Percentiles rank a stretch among this genome's conserved stretches.
Evolutionary conservation across 768 basidiomycete species (phyloP).

Genomic region (Serendipita sp.): DNA sequence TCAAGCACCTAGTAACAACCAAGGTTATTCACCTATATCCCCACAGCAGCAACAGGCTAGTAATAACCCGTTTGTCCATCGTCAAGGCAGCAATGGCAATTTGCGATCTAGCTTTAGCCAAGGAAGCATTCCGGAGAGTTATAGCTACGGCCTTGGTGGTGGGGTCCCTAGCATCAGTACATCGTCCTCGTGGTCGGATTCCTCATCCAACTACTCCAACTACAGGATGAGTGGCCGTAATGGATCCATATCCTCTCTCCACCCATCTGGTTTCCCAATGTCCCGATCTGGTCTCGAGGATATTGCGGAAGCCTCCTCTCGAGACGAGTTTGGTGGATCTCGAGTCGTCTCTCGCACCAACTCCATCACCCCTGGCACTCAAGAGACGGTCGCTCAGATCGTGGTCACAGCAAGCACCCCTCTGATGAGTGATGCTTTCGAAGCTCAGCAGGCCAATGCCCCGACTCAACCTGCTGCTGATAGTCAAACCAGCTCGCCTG

Average conservation of each 20-base stretch:
- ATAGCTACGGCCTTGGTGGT: background rate
- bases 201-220: background rate
- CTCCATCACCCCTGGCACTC: background rate
- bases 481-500: background rate
- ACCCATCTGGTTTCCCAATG: background rate
- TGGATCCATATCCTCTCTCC: background rate
- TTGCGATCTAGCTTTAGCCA: background rate
- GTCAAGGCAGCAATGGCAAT: conserved; percentile 2
- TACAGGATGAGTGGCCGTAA: background rate
- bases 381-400: background rate
- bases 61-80: background rate
- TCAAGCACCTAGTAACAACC: background rate
- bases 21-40: background rate
- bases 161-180: background rate
- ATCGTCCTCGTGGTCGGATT: conserved; percentile 1
- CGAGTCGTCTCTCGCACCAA: background rate
- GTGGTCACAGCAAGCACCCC: conserved; percentile 4
- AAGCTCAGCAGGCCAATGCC: background rate
- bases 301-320: background rate
- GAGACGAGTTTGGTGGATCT: background rate
- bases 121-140: background rate
- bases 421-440: background rate
- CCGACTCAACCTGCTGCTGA: background rate
- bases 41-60: background rate
- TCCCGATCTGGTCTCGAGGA: conserved; percentile 5